A percentile compares a stretch with the other conserved stretches of the same genome.
phyloP scores from a whole-genome alignment of 2,329 filamentous ascomycete species.

The Clonostachys solani region DNA sequence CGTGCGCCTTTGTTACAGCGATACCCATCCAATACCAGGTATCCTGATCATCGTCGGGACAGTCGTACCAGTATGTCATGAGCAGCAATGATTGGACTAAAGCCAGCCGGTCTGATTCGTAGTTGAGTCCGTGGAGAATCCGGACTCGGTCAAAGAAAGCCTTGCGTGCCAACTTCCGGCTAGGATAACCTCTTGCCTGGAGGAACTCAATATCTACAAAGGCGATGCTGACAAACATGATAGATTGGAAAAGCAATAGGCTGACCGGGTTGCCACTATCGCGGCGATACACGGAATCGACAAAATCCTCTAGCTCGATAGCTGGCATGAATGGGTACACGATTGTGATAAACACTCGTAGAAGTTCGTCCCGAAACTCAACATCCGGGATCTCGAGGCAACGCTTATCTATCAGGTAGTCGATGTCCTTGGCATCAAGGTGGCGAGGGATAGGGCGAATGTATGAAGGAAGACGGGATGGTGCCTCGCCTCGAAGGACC shows the following conservation, averaged over 20 bases:
- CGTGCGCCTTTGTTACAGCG: slow-evolving; percentile 86
- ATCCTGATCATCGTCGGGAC: slow-evolving; percentile 85
- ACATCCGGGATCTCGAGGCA: too few species aligned
- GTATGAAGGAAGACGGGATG: too few species aligned
- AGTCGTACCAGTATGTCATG: slow-evolving; percentile 98
- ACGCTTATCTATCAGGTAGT: too few species aligned
- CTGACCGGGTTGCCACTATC: slow-evolving; percentile 58
- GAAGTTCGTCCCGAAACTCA: too few species aligned
- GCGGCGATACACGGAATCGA: too few species aligned
- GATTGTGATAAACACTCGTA: too few species aligned
- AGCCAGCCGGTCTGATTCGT: slow-evolving; percentile 83
- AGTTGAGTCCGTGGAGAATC: slow-evolving; percentile 95
- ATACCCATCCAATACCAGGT: slow-evolving; percentile 99
- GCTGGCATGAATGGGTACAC: too few species aligned
- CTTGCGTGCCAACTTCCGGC: slow-evolving; percentile 77
- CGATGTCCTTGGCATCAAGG: too few species aligned
- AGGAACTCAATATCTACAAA: slow-evolving; percentile 81
- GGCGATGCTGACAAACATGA: slow-evolving; percentile 89
- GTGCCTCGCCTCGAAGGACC: too few species aligned
- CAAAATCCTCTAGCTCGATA: too few species aligned
- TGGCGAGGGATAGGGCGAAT: too few species aligned
- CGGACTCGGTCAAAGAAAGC: slow-evolving; percentile 83
- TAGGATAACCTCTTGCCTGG: slow-evolving; percentile 70
- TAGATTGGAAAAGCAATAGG: slow-evolving; percentile 84
- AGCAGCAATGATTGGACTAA: slow-evolving; percentile 84